These are phyloP conservation scores for Orbilia javanica DNA, from an alignment of 2,329 filamentous ascomycete species.

Conservation along the genomic window DNA sequence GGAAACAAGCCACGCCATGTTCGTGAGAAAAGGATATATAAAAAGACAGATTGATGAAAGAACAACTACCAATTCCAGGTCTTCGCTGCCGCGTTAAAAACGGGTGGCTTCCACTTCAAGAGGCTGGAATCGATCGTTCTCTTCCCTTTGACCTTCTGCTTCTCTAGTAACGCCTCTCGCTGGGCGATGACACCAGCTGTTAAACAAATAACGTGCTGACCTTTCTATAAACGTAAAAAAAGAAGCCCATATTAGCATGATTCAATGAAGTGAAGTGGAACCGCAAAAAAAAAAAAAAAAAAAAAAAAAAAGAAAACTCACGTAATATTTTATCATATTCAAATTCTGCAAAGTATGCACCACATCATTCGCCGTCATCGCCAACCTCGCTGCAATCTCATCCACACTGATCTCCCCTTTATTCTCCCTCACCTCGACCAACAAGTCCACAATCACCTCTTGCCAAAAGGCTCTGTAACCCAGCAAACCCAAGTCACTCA, in stretches of 20 bases:
- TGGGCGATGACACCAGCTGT: slow-evolving; percentile 82
- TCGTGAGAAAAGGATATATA: neutral
- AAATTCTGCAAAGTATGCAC: slow-evolving; percentile 93
- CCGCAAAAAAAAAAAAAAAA: neutral
- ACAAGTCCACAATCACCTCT: slow-evolving; percentile 87
- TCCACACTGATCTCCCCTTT: slow-evolving; percentile 85
- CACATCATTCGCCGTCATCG: slow-evolving; percentile 98
- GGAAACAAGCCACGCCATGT: neutral
- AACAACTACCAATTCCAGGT: slow-evolving; percentile 89
- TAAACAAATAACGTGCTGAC: slow-evolving; percentile 94
- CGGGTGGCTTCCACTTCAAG: slow-evolving; percentile 95
- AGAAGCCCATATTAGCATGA: neutral
- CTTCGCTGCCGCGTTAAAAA: slow-evolving; percentile 87
- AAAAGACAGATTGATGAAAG: neutral
- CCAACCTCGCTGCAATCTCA: slow-evolving; percentile 79
- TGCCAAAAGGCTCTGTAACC: slow-evolving; percentile 99
- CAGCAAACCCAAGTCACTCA: slow-evolving; percentile 90
- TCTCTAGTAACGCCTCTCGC: slow-evolving; percentile 79
- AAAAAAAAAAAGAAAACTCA: slow-evolving; percentile 63
- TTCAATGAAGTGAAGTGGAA: neutral
- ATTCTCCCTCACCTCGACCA: slow-evolving; percentile 78
- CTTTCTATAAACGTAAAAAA: slow-evolving; percentile 71
- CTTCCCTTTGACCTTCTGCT: slow-evolving; percentile 82
- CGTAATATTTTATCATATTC: slow-evolving; percentile 93
- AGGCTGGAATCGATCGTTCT: slow-evolving; percentile 80